These are phyloP conservation scores for Xylariales sp. DNA, from an alignment of 2,329 filamentous ascomycete genomes.

Conservation along the genomic window DNA sequence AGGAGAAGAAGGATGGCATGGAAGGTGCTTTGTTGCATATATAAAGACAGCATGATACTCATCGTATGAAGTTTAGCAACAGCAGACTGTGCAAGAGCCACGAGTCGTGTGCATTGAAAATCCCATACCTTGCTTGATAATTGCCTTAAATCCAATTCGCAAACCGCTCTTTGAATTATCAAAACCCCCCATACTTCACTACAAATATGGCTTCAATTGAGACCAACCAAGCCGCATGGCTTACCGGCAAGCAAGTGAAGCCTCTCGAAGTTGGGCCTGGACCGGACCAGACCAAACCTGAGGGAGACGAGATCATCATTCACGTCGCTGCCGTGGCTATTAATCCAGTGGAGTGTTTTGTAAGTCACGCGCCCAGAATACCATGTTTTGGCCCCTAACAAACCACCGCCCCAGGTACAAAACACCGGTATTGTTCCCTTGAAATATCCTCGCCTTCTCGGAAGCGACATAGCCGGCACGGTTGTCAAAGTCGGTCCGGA, in stretches of 20 bases:
- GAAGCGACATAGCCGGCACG: constrained; percentile 15
- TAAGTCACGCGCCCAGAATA: too few species aligned
- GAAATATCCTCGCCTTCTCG: constrained; percentile 20
- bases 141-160: too few species aligned
- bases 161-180: too few species aligned
- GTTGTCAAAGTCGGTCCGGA: constrained; percentile 11
- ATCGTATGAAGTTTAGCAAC: too few species aligned
- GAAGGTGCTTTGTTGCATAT: too few species aligned
- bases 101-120: too few species aligned
- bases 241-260: not conserved
- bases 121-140: too few species aligned
- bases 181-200: too few species aligned
- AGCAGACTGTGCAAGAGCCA: too few species aligned
- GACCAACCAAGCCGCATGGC: constrained; percentile 6
- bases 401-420: not conserved
- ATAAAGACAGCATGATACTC: too few species aligned
- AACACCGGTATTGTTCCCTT: constrained; percentile 1
- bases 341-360: constrained; percentile 6
- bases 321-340: constrained; percentile 8
- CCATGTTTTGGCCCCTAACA: too few species aligned
- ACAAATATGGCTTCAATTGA: constrained; percentile 6
- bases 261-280: constrained; percentile 7
- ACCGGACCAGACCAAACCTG: constrained; percentile 6
- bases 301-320: constrained; percentile 6
- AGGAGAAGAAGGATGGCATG: too few species aligned